phyloP scores from a whole-genome alignment of 116 monocot species.

The Posidonia oceanica region DNA sequence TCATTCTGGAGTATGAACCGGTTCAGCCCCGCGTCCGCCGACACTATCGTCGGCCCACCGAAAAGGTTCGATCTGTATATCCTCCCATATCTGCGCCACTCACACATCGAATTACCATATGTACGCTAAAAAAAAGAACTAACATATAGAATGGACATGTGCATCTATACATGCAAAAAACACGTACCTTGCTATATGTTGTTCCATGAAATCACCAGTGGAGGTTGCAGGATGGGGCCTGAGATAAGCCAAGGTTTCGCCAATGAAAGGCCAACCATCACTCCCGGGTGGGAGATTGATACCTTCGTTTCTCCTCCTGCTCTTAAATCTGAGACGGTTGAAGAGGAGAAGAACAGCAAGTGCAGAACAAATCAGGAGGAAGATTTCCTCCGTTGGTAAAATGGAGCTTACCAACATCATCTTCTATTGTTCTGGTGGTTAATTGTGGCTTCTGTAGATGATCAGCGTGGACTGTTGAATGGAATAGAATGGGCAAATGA shows the following conservation, averaged over 20 bases:
- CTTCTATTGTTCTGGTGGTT: too few relatives aligned
- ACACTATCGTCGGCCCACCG: slow-evolving; percentile 71
- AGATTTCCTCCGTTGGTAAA: not conserved
- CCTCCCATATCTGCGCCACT: slow-evolving; percentile 53
- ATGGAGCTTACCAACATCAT: not conserved
- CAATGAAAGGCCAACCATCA: slow-evolving; percentile 20
- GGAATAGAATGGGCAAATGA: too few relatives aligned
- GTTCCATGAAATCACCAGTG: slow-evolving; percentile 24
- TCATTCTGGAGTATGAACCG: slow-evolving; percentile 81
- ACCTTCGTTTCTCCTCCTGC: not conserved
- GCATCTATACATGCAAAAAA: not conserved
- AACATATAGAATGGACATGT: not conserved
- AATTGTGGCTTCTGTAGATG: too few relatives aligned
- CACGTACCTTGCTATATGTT: slow-evolving; percentile 15
- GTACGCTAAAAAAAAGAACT: too few relatives aligned
- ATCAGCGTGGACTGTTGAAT: too few relatives aligned
- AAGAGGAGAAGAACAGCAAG: not conserved
- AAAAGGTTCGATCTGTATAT: slow-evolving; percentile 64
- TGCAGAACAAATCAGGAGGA: not conserved
- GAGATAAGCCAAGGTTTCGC: slow-evolving; percentile 19
- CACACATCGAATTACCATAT: not conserved
- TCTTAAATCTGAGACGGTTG: not conserved
- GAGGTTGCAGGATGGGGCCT: slow-evolving; percentile 16
- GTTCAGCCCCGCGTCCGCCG: slow-evolving; percentile 70
- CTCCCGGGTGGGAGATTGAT: slow-evolving; percentile 6